A percentile compares a stretch with the other conserved stretches of the same genome.
Evolutionary conservation across 2,329 filamentous ascomycete genomes (phyloP).

Genomic region (Aspergillus ibericus): DNA sequence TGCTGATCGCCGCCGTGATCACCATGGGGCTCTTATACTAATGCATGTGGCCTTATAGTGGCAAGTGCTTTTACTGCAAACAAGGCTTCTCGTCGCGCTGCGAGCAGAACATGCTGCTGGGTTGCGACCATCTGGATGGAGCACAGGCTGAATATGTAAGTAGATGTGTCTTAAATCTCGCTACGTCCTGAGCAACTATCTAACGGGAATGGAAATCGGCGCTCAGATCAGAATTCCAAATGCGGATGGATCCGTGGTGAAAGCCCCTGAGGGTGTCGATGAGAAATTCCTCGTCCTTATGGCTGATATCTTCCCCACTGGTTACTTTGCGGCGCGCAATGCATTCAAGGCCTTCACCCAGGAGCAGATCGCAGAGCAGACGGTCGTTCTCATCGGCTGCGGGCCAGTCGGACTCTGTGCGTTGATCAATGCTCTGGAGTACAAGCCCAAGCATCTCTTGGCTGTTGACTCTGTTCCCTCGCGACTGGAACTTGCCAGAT

Average conservation of each 20-base stretch:
- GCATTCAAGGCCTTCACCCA: slow-evolving; percentile 65
- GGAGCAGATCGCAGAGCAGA: slow-evolving; percentile 63
- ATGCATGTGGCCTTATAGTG: slow-evolving; percentile 41
- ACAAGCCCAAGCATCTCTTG: slow-evolving; percentile 72
- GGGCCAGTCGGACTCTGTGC: slow-evolving; percentile 85
- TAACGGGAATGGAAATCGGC: slow-evolving; percentile 15
- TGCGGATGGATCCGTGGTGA: slow-evolving; percentile 77
- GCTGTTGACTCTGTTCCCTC: slow-evolving; percentile 77
- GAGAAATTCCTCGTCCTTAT: slow-evolving; percentile 78
- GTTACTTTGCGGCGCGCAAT: slow-evolving; percentile 79
- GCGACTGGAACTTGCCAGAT: slow-evolving; percentile 69
- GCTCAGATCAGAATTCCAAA: slow-evolving; percentile 68
- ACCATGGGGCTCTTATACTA: not conserved
- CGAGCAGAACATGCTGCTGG: slow-evolving; percentile 68
- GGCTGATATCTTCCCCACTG: slow-evolving; percentile 87
- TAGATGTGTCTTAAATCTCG: slow-evolving; percentile 9
- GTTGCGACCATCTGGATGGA: slow-evolving; percentile 67
- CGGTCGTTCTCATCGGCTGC: slow-evolving; percentile 79
- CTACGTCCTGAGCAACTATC: not conserved
- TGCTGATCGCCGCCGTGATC: not conserved
- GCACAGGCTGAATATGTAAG: slow-evolving; percentile 74
- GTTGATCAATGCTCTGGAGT: slow-evolving; percentile 72
- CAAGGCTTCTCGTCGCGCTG: slow-evolving; percentile 77
- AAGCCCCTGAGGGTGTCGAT: slow-evolving; percentile 68
- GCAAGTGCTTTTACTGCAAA: slow-evolving; percentile 81